Percentiles rank a stretch among this genome's conserved stretches.
Evolutionary conservation across 1,284 basidiomycete genomes (phyloP).

Genomic region (Apiotrichum veenhuisii): DNA sequence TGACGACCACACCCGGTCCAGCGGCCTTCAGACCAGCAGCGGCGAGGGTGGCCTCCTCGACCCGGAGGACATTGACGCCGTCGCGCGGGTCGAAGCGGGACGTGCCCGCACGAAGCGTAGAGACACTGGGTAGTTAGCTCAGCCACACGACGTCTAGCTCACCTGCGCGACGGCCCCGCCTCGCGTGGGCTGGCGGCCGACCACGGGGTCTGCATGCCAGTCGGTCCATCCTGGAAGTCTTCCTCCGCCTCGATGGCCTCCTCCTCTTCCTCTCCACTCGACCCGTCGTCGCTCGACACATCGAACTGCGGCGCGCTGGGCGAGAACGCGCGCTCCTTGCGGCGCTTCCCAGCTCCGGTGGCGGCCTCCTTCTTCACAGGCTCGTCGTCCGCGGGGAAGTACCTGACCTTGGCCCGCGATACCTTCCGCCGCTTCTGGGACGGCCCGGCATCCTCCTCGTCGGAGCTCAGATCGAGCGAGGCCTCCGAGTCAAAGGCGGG

Average conservation of each 20-base stretch:
- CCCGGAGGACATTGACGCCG: conserved; percentile 25
- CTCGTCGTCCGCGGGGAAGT: conserved; percentile 4
- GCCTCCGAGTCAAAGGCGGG: conserved; percentile 5
- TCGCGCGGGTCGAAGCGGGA: conserved; percentile 25
- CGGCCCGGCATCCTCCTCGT: background rate
- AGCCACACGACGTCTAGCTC: background rate
- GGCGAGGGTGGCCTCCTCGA: conserved; percentile 14
- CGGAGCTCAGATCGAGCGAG: conserved; percentile 1
- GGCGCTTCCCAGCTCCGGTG: conserved; percentile 3
- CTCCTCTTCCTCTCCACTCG: conserved; percentile 16
- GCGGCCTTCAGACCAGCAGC: conserved; percentile 18
- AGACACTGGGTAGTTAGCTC: conserved; percentile 2
- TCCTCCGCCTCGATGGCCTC: conserved; percentile 8
- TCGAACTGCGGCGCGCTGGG: conserved; percentile 20
- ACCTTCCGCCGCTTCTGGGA: conserved; percentile 15
- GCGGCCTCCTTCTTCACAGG: background rate
- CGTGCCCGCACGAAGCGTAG: conserved; percentile 7
- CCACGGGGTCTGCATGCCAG: conserved; percentile 24
- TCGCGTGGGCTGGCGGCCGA: conserved; percentile 19
- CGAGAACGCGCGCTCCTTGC: conserved; percentile 2
- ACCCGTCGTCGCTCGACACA: conserved; percentile 3
- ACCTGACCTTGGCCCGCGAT: background rate
- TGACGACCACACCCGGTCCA: conserved; percentile 34
- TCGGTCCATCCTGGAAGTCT: background rate
- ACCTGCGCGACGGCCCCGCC: conserved; percentile 10